These are phyloP conservation scores for Zasmidium cellare DNA, from an alignment of 2,329 filamentous ascomycete genomes.

Conservation along the genomic window DNA sequence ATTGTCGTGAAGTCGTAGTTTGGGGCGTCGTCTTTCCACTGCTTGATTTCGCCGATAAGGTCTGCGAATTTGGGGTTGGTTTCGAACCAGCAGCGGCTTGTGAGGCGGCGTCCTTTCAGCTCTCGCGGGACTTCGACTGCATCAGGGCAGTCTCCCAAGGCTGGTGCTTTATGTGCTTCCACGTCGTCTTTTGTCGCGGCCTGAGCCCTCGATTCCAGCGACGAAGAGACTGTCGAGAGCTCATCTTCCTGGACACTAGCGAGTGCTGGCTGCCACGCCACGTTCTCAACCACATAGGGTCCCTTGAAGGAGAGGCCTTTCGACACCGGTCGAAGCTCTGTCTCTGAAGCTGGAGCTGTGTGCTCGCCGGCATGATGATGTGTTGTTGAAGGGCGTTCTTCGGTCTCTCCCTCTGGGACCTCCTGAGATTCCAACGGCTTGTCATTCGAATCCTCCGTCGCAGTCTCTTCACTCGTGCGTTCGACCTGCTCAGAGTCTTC, in stretches of 20 bases:
- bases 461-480: too few relatives aligned
- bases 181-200: too few relatives aligned
- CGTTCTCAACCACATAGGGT: too few relatives aligned
- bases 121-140: background rate
- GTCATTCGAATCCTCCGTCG: too few relatives aligned
- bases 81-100: constrained; percentile 8
- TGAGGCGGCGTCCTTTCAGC: constrained; percentile 8
- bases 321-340: background rate
- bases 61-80: constrained; percentile 7
- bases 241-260: background rate
- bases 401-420: too few relatives aligned
- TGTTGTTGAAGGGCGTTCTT: too few relatives aligned
- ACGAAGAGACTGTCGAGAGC: background rate
- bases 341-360: background rate
- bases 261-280: background rate
- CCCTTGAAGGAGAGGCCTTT: background rate
- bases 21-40: background rate
- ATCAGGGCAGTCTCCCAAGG: too few relatives aligned
- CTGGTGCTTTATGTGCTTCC: too few relatives aligned
- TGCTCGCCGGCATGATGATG: too few relatives aligned
- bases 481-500: too few relatives aligned
- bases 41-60: background rate
- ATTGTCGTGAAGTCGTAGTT: background rate
- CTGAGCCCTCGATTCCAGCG: background rate
- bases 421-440: too few relatives aligned